Base-by-base conservation (phyloP, 371 early-diverging fungal genomes). In the Mortierella polycephala region DNA sequence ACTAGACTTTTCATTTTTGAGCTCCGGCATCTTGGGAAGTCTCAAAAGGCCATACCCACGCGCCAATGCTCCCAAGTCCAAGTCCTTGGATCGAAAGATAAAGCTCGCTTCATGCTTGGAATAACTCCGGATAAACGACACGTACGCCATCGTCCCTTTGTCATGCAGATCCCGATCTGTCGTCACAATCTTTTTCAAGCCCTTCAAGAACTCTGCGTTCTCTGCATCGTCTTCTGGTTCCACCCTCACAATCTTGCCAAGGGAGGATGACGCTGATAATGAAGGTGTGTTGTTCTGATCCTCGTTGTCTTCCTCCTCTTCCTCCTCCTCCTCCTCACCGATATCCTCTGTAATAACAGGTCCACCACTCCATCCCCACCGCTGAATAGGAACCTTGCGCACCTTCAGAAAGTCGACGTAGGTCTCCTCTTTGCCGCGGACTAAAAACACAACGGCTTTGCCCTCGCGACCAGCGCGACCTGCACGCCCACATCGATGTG, bases 401-500 rank as follows among this genome's bases (percentile, higher is more conserved):
- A 97, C 83, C 60, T 84, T 85, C 71, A 98, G 71, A 65, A 98
- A 96, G 44, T 94, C 93, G 68, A 72, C 87, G 83, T 96, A 98
- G 2, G 95, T 86, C 60, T 95, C 96, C 74, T 98, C 99, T n/a
- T 91, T 83, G 8, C 93, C 90, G 21, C 84, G 84, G 8, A 85
- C 87, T 55, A 98, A 83, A 30, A 97, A 90, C 11, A 96, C 92
- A 0, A 97, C 85, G 5, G 98, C 96, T 51, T 87, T 87, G 12
- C 99, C 99, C 37, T 86, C 82, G 30, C 94, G 86, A 1, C 99
- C 99, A 11, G 93, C 92, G 56, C 99, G 86, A 7, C 96, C 99
- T 0, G 99, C 97, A 67, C 99, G 89, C 8, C 99, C 99, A 79
- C 97, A 98, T n/a, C 99, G 88, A 86, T 99, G 99, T 0, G 96